phyloP scores from a whole-genome alignment of 2,329 filamentous ascomycete genomes.

The Magnaporthiopsis rhizophila region DNA sequence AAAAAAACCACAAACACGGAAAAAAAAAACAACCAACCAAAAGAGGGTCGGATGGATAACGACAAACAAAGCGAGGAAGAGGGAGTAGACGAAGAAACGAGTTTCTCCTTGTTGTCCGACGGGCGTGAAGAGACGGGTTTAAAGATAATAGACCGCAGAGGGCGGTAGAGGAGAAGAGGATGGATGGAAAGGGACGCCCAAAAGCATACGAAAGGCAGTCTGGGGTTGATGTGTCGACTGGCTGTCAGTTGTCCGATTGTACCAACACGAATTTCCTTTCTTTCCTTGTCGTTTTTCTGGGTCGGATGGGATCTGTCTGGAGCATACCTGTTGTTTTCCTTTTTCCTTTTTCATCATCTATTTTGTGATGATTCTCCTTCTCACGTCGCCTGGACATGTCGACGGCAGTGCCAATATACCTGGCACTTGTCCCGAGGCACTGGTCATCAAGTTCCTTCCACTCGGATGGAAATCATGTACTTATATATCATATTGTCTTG shows the following conservation, averaged over 20 bases:
- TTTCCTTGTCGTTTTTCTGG: too few species aligned
- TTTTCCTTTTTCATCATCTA: background rate
- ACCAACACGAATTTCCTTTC: background rate
- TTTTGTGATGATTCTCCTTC: background rate
- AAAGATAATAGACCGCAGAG: background rate
- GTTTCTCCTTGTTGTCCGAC: conserved; percentile 1
- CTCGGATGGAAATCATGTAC: background rate
- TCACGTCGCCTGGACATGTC: too few species aligned
- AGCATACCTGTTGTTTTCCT: background rate
- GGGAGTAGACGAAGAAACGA: too few species aligned
- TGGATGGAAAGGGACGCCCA: too few species aligned
- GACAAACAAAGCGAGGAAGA: too few species aligned
- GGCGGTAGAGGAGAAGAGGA: conserved; percentile 1
- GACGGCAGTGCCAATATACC: too few species aligned
- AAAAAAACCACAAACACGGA: conserved; percentile 9
- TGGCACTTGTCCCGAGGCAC: too few species aligned
- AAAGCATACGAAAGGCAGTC: too few species aligned
- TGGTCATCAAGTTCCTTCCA: background rate
- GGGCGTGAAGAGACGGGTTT: background rate
- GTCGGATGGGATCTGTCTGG: background rate
- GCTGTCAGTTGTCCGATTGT: background rate
- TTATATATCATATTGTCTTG: too few species aligned
- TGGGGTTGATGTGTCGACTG: too few species aligned
- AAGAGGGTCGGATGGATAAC: too few species aligned
- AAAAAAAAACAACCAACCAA: background rate